These are phyloP conservation scores for Phytopythium boreale DNA, from an alignment of 352 stramenopile species.

Conservation along the genomic window DNA sequence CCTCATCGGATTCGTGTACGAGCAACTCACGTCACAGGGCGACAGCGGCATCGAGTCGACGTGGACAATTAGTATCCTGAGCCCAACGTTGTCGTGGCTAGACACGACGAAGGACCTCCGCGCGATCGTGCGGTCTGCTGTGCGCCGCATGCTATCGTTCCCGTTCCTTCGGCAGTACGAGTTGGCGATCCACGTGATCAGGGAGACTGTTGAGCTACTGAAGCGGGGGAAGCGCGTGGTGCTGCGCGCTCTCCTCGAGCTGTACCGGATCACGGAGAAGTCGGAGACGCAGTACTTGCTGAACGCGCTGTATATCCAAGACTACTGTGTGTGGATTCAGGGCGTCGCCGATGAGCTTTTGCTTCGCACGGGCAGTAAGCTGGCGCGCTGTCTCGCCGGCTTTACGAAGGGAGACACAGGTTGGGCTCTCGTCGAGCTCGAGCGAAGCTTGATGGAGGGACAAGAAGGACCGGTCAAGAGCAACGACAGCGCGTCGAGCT, in stretches of 20 bases:
- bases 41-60: constrained; percentile 96
- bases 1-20: constrained; percentile 95
- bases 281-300: constrained; percentile 96
- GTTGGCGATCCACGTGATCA: constrained; percentile 74
- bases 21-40: constrained; percentile 93
- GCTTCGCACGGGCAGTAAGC: constrained; percentile 25
- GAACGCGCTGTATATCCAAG: constrained; percentile 95
- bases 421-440: constrained; percentile 76
- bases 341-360: constrained; percentile 52
- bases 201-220: constrained; percentile 86
- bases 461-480: constrained; percentile 14
- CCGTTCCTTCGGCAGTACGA: constrained; percentile 94
- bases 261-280: constrained; percentile 92
- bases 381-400: constrained; percentile 21
- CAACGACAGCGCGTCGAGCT: constrained; percentile 17
- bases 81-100: constrained; percentile 93
- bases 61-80: constrained; percentile 96
- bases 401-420: constrained; percentile 72
- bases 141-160: constrained; percentile 94
- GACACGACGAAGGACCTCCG: constrained; percentile 68
- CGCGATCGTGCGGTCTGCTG: constrained; percentile 58
- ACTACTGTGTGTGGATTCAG: constrained; percentile 91
- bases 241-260: constrained; percentile 86
- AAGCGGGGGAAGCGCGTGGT: constrained; percentile 85
- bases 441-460: constrained; percentile 49